phyloP scores from a whole-genome alignment of 1,139 yeast species.

The Blastobotrys malaysiensis region DNA sequence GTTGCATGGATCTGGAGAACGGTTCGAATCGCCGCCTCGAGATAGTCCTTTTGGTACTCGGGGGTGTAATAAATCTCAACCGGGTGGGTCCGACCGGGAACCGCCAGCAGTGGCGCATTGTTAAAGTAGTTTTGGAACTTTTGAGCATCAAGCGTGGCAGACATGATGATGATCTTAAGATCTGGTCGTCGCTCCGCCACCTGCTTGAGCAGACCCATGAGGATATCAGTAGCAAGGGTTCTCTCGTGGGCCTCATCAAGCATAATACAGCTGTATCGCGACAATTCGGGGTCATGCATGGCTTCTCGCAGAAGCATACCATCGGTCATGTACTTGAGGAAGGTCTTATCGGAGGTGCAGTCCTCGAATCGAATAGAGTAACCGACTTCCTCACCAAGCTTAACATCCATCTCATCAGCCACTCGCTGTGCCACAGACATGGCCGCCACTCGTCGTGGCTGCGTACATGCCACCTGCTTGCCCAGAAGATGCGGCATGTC shows the following conservation, averaged over 20 bases:
- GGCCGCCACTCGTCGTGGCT: constrained; percentile 97
- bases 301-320: constrained; percentile 98
- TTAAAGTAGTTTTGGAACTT: constrained; percentile 87
- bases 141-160: constrained; percentile 96
- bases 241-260: constrained; percentile 98
- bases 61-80: constrained; percentile 97
- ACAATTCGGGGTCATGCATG: constrained; percentile 86
- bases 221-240: constrained; percentile 91
- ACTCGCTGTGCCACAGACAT: constrained; percentile 97
- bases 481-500: constrained; percentile 82
- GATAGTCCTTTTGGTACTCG: constrained; percentile 88
- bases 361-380: constrained; percentile 92
- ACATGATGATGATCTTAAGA: constrained; percentile 88
- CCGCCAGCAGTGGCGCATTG: constrained; percentile 90
- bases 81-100: constrained; percentile 97
- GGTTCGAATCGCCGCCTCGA: constrained; percentile 91
- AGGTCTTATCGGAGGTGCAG: constrained; percentile 71
- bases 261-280: constrained; percentile 80
- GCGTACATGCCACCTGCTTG: constrained; percentile 89
- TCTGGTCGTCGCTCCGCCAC: constrained; percentile 77
- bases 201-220: constrained; percentile 91
- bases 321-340: constrained; percentile 95
- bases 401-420: constrained; percentile 93
- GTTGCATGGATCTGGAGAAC: constrained; percentile 96
- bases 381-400: constrained; percentile 88